Evolutionary conservation across 2,329 filamentous ascomycete genomes (phyloP), one percentile per base, ranked within the genome.

Genomic region (Trichoderma brevicompactum): DNA sequence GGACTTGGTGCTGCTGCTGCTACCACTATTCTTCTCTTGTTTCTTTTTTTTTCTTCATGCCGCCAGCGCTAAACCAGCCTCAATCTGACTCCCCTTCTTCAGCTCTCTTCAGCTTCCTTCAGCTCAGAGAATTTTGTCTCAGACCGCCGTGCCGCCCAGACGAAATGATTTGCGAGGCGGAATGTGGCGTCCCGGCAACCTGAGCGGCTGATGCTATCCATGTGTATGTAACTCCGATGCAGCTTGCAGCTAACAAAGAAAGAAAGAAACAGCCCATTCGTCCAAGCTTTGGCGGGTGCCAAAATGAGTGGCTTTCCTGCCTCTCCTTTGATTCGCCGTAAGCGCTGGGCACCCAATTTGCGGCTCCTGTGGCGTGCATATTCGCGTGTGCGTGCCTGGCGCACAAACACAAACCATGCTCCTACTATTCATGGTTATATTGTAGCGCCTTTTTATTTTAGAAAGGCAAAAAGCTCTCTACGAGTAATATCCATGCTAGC

Each of bases 291-390:
- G 15, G 17, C 43, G n/a, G 7, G 43, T 46, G 19, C 46, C 46
- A 12, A 28, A 32, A 49, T 15, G 23, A 49, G 46, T 32, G 19
- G 46, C 46, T 49, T 28, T 19, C 1, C 46, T 49, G 19, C 40
- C 23, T 32, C 40, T 32, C 40, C 53, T 56, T 56, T 56, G 17
- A 44, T 34, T 28, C 13, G 23, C 41, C 32, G 38, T 55, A 55
- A 58, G 41, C 54, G 54, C 54, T 46, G 54, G 54, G 54, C 23
- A 56, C 40, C 36, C 41, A 46, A 58, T 46, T 36, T 58, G 54
- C 54, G 52, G 52, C 52, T 54, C 52, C 36, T 54, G 52, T 54
- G 52, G 52, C 52, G 13, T 54, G 13, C 52, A 41, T 54, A 12
- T 49, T 28, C 43, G 44, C 23, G 19, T n/a, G 23, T 28, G 23